A percentile compares a stretch with the other conserved stretches of the same genome.
phyloP scores from a whole-genome alignment of 139 green algal species.

The Chlamydomonas schloesseri region DNA sequence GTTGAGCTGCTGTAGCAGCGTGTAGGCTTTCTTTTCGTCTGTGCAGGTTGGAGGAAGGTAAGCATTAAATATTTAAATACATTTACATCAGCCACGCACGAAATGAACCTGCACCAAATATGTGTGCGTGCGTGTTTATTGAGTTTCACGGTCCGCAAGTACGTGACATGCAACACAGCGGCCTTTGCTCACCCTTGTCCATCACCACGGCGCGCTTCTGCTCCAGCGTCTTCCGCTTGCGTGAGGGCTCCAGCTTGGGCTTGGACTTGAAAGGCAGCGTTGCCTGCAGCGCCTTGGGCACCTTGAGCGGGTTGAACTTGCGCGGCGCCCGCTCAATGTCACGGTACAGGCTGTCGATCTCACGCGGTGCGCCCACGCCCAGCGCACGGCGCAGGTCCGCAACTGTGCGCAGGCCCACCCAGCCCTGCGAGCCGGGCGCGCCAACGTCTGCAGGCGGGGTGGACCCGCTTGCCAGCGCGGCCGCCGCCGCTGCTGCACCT shows the following conservation, averaged over 20 bases:
- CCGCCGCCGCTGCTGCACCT: not conserved
- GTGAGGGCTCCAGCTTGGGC: constrained; percentile 82
- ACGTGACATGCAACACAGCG: too few species aligned
- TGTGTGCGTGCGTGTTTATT: too few species aligned
- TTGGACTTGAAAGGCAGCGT: constrained; percentile 96
- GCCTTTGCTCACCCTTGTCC: constrained; percentile 64
- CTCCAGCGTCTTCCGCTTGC: constrained; percentile 87
- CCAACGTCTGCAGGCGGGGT: not conserved
- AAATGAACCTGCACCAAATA: too few species aligned
- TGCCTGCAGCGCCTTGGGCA: constrained; percentile 59
- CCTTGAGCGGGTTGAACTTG: constrained; percentile 94
- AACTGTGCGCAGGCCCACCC: constrained; percentile 87
- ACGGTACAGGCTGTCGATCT: constrained; percentile 91
- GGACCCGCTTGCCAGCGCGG: not conserved
- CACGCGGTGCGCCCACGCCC: constrained; percentile 84
- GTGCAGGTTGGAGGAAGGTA: not conserved
- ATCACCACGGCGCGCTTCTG: constrained; percentile 87
- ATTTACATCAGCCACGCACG: too few species aligned
- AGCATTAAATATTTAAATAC: not conserved
- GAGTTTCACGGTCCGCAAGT: too few species aligned
- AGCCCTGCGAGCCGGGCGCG: not conserved
- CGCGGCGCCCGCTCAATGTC: constrained; percentile 82
- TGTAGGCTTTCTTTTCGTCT: constrained; percentile 68
- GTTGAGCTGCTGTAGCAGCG: constrained; percentile 93
- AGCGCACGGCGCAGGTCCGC: constrained; percentile 85